Evolutionary conservation across 2,329 filamentous ascomycete species (phyloP), one percentile per base, ranked within the genome.

Genomic region (Samsoniella hepiali): DNA sequence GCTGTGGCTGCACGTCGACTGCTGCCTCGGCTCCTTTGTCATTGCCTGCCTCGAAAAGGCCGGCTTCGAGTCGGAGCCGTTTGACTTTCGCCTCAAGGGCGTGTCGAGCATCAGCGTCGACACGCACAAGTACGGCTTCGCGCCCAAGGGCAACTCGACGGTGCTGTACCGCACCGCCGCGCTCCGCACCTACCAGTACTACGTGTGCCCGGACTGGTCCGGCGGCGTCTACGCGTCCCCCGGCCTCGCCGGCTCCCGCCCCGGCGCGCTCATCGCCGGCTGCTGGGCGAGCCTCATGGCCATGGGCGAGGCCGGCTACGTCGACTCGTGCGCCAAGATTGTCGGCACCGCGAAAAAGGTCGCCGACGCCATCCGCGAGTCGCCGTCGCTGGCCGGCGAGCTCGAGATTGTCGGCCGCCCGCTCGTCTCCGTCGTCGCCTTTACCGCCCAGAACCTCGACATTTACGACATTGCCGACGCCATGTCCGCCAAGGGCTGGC

Each of bases 111-210:
- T 99, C 76, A 93, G 88, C 68, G 96, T 93, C 75, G 95, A 99
- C 75, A 99, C 95, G 3, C 95, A 99, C 84, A 99, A 99, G 77
- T 99, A 99, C 75, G 95, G 95, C 44, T 99, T 99, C 73, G 95
- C 95, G 1, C 95, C 95, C 60, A 99, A 99, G 80, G 95, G 95
- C 69, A 99, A 96, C 83, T 95, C 90, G 59, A 95, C 93, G 1
- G 84, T 97, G 15, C 83, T 99, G 49, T 99, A 99, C 83, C 91
- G 95, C 70, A 90, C 87, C 53, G 84, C 88, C 40, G 79, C 85
- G 54, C 85, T 96, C 68, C 88, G 95, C 69, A 87, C 87, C 63
- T 94, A 97, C 77, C 95, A 99, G 77, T 99, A 99, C 82, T 99
- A 97, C 77, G 89, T 99, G 74, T 91, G 89, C 38, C 90, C 95